Evolutionary conservation across 441 rosid genomes (phyloP).

Genomic region (Gossypium schwendimanii): DNA sequence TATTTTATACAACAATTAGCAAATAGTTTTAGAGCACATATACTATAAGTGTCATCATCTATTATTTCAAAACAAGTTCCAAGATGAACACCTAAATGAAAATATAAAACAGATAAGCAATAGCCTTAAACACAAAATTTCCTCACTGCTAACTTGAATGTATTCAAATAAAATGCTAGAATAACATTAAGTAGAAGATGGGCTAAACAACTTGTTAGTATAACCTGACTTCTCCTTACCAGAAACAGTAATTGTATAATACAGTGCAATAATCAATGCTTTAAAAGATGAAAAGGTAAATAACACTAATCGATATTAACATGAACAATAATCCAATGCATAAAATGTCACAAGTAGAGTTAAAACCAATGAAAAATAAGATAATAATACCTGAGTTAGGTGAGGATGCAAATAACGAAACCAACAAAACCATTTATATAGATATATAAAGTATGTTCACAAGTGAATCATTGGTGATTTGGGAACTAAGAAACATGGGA

Average conservation of each 20-base stretch:
- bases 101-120: background rate
- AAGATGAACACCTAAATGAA: background rate
- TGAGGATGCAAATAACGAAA: too few relatives aligned
- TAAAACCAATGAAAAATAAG: background rate
- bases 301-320: background rate
- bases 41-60: background rate
- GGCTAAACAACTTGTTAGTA: too few relatives aligned
- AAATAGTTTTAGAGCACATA: background rate
- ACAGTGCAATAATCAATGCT: background rate
- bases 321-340: background rate
- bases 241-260: too few relatives aligned
- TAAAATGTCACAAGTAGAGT: background rate
- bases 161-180: background rate
- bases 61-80: background rate
- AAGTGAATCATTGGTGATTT: background rate
- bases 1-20: background rate
- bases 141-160: background rate
- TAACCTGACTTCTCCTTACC: too few relatives aligned
- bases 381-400: constrained; percentile 50
- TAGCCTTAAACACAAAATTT: background rate
- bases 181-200: background rate
- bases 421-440: too few relatives aligned
- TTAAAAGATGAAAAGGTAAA: background rate
- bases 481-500: too few relatives aligned
- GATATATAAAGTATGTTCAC: background rate